phyloP scores from a whole-genome alignment of 495 filamentous ascomycete species.

The Staphylotrichum tortipilum region DNA sequence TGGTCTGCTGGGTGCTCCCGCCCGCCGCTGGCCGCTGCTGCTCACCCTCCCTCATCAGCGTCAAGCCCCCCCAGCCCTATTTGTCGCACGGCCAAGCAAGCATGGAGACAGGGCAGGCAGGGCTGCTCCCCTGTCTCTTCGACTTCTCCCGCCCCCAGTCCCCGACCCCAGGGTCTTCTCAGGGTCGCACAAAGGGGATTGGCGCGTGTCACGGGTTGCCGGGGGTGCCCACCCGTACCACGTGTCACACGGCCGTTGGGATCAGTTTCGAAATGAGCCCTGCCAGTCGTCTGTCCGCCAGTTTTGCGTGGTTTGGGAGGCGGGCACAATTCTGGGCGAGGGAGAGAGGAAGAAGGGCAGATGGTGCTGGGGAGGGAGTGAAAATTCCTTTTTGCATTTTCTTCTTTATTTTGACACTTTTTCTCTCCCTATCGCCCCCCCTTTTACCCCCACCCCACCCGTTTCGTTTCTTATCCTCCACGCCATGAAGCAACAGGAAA shows the following conservation, averaged over 20 bases:
- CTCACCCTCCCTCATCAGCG: not conserved
- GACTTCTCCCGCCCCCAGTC: too few relatives aligned
- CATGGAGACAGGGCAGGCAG: too few relatives aligned
- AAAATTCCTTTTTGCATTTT: not conserved
- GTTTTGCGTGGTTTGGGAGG: slow-evolving; percentile 9
- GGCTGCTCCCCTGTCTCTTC: too few relatives aligned
- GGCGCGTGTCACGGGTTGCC: not conserved
- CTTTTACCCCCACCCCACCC: too few relatives aligned
- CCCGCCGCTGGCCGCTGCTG: too few relatives aligned
- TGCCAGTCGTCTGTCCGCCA: too few relatives aligned
- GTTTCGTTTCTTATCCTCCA: too few relatives aligned
- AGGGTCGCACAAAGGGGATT: not conserved
- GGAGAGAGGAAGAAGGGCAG: too few relatives aligned
- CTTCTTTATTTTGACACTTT: not conserved
- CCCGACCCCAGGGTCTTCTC: not conserved
- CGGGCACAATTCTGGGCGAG: too few relatives aligned
- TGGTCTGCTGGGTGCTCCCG: too few relatives aligned
- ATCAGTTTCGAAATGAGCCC: slow-evolving; percentile 7
- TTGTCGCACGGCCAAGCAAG: not conserved
- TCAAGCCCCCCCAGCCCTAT: not conserved
- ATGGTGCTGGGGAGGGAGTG: not conserved
- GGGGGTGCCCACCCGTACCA: slow-evolving; percentile 16
- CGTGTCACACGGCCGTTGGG: slow-evolving; percentile 27
- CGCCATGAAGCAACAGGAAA: too few relatives aligned
- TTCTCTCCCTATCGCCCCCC: not conserved